Percentiles rank a stretch among this genome's conserved stretches.
Evolutionary conservation across 2,329 filamentous ascomycete species (phyloP).

Genomic region (Apiospora malaysiana): DNA sequence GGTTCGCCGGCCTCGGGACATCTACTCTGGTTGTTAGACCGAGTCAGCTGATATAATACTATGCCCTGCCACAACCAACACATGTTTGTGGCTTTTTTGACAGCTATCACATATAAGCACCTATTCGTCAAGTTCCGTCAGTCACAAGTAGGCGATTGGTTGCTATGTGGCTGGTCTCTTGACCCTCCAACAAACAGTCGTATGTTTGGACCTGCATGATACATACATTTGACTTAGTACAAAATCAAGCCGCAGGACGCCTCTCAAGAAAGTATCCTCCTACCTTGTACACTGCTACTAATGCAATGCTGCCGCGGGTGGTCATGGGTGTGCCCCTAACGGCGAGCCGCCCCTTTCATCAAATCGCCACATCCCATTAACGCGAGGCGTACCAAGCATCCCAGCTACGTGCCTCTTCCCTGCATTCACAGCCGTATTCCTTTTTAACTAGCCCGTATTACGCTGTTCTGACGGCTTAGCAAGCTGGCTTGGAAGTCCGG

Average conservation of each 20-base stretch:
- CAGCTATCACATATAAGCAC: background rate
- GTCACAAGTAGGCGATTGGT: background rate
- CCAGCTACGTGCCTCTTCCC: background rate
- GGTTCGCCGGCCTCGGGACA: background rate
- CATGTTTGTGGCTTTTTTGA: background rate
- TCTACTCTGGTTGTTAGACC: background rate
- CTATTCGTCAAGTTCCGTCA: background rate
- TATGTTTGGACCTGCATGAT: background rate
- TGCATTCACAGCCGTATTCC: conserved; percentile 2
- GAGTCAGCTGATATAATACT: background rate
- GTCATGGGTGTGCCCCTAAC: background rate
- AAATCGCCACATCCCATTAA: background rate
- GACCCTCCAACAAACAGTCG: background rate
- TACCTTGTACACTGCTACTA: background rate
- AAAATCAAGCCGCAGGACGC: background rate
- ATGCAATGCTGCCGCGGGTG: background rate
- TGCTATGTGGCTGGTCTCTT: conserved; percentile 1
- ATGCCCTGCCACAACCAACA: background rate
- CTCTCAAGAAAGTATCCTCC: background rate
- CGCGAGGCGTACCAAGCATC: background rate
- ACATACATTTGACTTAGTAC: background rate
- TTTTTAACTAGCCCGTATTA: background rate
- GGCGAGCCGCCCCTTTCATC: conserved; percentile 7
- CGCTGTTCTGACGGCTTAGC: background rate
- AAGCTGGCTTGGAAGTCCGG: background rate